phyloP scores from a whole-genome alignment of 345 rosid genomes.

The Jatropha curcas region DNA sequence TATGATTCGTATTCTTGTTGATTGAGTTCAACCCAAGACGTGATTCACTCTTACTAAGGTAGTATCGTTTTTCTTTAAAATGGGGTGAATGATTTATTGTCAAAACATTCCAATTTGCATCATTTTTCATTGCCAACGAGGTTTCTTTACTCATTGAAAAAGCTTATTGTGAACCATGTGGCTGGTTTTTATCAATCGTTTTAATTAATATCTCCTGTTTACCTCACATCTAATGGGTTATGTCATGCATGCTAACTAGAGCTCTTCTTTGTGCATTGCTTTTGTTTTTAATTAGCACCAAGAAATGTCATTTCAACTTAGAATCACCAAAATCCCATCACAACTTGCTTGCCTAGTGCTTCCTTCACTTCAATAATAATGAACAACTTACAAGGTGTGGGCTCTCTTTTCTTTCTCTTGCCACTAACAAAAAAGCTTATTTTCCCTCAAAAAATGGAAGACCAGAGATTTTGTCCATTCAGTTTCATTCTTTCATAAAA shows the following conservation, averaged over 20 bases:
- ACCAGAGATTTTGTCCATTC: constrained; percentile 20
- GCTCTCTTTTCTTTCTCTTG: constrained; percentile 22
- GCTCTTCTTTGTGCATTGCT: constrained; percentile 14
- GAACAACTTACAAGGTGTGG: constrained; percentile 12
- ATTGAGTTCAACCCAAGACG: not conserved
- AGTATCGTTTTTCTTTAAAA: not conserved
- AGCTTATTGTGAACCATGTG: not conserved
- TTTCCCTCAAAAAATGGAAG: constrained; percentile 23
- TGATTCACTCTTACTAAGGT: not conserved
- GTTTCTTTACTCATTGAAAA: not conserved
- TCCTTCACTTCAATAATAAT: constrained; percentile 10
- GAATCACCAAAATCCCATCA: not conserved
- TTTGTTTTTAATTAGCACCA: constrained; percentile 16
- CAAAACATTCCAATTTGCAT: constrained; percentile 17
- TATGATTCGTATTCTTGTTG: not conserved
- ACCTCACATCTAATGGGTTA: constrained; percentile 20
- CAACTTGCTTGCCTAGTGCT: constrained; percentile 36
- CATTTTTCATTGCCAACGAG: constrained; percentile 16
- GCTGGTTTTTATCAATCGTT: constrained; percentile 6
- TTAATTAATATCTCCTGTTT: not conserved
- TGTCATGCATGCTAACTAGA: constrained; percentile 16
- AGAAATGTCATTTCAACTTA: constrained; percentile 17
- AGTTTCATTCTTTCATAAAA: constrained; percentile 17
- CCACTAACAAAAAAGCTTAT: constrained; percentile 27
- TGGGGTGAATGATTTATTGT: not conserved